Percentiles rank a stretch among this genome's conserved stretches.
Conservation (phyloP, 202 grass and related monocot genomes). For the Elaeis oleifera region DNA sequence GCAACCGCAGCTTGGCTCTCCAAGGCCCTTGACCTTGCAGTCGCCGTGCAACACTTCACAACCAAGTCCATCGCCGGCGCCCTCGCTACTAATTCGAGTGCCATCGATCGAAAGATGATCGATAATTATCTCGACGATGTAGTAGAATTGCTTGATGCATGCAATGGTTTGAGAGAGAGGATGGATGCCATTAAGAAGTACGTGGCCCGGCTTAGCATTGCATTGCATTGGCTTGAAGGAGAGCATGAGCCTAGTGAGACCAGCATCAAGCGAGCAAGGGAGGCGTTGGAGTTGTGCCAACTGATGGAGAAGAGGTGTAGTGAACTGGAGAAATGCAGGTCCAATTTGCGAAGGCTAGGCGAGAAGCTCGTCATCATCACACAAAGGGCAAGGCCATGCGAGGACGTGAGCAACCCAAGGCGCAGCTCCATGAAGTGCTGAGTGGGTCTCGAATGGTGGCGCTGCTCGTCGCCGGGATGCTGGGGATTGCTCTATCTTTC, state of each 20-base stretch:
- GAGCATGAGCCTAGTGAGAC: not conserved
- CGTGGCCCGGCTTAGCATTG: slow-evolving; percentile 28
- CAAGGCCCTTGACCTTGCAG: slow-evolving; percentile 39
- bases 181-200: slow-evolving; percentile 42
- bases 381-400: not conserved
- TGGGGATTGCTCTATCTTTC: slow-evolving; percentile 48
- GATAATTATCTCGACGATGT: slow-evolving; percentile 56
- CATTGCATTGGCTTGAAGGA: slow-evolving; percentile 48
- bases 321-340: slow-evolving; percentile 65
- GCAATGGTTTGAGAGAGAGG: slow-evolving; percentile 33
- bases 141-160: slow-evolving; percentile 68
- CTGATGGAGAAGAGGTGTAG: slow-evolving; percentile 46
- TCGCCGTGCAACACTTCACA: slow-evolving; percentile 34
- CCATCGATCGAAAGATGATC: slow-evolving; percentile 29
- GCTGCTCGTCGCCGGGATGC: slow-evolving; percentile 37
- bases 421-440: slow-evolving; percentile 28
- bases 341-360: slow-evolving; percentile 59
- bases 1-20: slow-evolving; percentile 49
- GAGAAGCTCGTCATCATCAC: slow-evolving; percentile 31
- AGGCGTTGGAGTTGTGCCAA: slow-evolving; percentile 46
- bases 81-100: too few relatives aligned
- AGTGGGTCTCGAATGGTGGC: slow-evolving; percentile 41
- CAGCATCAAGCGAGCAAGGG: slow-evolving; percentile 1
- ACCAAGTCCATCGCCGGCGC: slow-evolving; percentile 1
- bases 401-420: not conserved